Base-by-base conservation (phyloP, 352 stramenopile genomes). In the Globisporangium paddicum region DNA sequence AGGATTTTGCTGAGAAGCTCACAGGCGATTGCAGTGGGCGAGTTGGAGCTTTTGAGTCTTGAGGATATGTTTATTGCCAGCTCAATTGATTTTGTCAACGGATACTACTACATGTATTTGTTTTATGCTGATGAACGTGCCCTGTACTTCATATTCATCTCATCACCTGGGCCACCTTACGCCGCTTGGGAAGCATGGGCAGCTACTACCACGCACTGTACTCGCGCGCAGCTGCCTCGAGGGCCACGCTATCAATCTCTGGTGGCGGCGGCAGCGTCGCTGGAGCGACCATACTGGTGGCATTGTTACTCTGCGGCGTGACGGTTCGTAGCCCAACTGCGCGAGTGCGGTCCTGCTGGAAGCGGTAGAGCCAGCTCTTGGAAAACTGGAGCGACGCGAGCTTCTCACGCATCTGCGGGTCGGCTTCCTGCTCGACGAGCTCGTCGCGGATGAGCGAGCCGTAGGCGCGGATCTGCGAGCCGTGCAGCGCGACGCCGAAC, bases 311-410 rank as follows among this genome's bases (percentile, higher is more conserved):
- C 14, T 42, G n/a, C 38, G 21, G 30, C 23, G n/a, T 16, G 18
- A 14, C 5, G 13, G 21, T 23, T 37, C 32, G 35, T 11, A 10
- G 26, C 9, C 25, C 32, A 14, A 26, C 9, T 38, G 21, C 41
- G 40, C 35, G 52, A 16, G 38, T 32, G 38, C 37, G 21, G 5
- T 58, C 26, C 4, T 18, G 42, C 38, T 58, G 52, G n/a, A 58
- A 58, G 25, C 42, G 41, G 26, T 48, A 58, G 26, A 50, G 38
- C 52, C 52, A 58, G 10, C 32, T 32, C 26, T 38, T 50, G 6
- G 52, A 58, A 11, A 58, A 58, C 26, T 58, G 52, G 38, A 58
- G 52, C n/a, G 38, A 25, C 6, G 25, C 18, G 52, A 58, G 52
- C 13, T 58, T 58, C 52, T 58, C 52, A 10, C 52, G 38, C 38